Evolutionary conservation across 148 eudicot species (phyloP).

Genomic region (Fagopyrum homotropicum): DNA sequence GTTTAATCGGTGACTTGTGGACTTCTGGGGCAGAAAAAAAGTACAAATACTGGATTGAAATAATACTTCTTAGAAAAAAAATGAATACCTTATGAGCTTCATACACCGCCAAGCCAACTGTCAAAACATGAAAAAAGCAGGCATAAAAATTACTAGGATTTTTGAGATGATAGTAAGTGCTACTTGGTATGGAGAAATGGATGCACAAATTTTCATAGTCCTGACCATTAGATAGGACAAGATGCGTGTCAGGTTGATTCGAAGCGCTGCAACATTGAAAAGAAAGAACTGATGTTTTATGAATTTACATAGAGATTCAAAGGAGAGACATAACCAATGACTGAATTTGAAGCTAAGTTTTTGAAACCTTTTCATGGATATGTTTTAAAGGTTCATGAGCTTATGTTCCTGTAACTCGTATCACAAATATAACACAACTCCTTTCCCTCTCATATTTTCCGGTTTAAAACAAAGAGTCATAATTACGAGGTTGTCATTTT

Average conservation of each 20-base stretch:
- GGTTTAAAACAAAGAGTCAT: not conserved
- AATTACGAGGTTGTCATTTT: not conserved
- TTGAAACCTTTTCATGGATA: not conserved
- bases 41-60: not conserved
- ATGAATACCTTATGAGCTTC: constrained; percentile 71
- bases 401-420: not conserved
- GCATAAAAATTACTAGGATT: constrained; percentile 12
- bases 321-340: not conserved
- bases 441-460: not conserved
- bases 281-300: constrained; percentile 7
- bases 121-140: constrained; percentile 20
- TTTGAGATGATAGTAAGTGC: not conserved
- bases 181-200: constrained; percentile 9
- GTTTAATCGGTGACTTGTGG: not conserved
- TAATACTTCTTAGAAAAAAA: not conserved
- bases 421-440: not conserved
- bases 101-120: constrained; percentile 62
- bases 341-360: not conserved
- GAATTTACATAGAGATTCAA: not conserved
- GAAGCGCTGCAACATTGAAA: constrained; percentile 47
- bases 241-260: constrained; percentile 51
- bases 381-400: not conserved
- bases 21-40: not conserved
- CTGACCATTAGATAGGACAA: constrained; percentile 81
- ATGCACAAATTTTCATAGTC: constrained; percentile 3